phyloP scores from a whole-genome alignment of 1,139 yeast species.

The Suhomyces bokatorum region DNA sequence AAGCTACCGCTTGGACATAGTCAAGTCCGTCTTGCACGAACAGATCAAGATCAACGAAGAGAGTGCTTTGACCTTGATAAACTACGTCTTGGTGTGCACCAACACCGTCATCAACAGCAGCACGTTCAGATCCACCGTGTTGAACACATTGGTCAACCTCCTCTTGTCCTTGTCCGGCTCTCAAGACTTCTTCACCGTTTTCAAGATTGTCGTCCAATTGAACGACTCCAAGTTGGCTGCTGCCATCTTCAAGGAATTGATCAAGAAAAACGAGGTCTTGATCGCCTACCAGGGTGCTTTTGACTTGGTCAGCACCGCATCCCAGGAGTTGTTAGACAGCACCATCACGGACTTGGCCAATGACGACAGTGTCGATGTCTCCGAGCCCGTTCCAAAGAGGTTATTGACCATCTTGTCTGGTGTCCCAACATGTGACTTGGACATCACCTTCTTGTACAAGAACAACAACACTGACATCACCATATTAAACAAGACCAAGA shows the following conservation, averaged over 20 bases:
- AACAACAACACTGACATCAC: slow-evolving; percentile 86
- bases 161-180: slow-evolving; percentile 60
- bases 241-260: slow-evolving; percentile 61
- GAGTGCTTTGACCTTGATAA: slow-evolving; percentile 55
- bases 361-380: slow-evolving; percentile 40
- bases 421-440: slow-evolving; percentile 91
- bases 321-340: slow-evolving; percentile 82
- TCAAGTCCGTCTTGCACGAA: slow-evolving; percentile 57
- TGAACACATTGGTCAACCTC: slow-evolving; percentile 61
- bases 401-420: slow-evolving; percentile 79
- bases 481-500: slow-evolving; percentile 79
- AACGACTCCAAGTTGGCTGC: slow-evolving; percentile 74
- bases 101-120: slow-evolving; percentile 60
- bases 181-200: slow-evolving; percentile 75
- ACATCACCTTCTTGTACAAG: slow-evolving; percentile 81
- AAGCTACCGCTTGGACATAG: slow-evolving; percentile 81
- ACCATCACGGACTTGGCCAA: slow-evolving; percentile 49
- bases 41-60: slow-evolving; percentile 45
- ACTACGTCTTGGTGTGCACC: slow-evolving; percentile 77
- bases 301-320: slow-evolving; percentile 87
- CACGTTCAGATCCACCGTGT: slow-evolving; percentile 62
- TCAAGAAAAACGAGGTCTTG: slow-evolving; percentile 41
- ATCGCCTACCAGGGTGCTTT: slow-evolving; percentile 93
- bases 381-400: slow-evolving; percentile 35
- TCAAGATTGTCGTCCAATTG: slow-evolving; percentile 85